Evolutionary conservation across 768 basidiomycete genomes (phyloP).

Genomic region (Hypholoma sublateritium): DNA sequence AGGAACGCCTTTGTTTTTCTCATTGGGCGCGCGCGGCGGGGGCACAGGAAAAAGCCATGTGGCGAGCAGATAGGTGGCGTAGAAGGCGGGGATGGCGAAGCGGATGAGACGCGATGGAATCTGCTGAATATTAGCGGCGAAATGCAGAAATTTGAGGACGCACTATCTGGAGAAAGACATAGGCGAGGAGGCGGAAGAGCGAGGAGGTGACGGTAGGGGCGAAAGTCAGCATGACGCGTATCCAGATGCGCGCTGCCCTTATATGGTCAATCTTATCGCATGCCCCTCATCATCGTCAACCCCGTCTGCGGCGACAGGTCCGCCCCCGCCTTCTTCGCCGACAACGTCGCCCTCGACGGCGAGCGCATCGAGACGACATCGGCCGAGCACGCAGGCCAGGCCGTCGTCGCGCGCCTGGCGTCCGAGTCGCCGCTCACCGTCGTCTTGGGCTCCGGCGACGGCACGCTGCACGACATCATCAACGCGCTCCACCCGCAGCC

Average conservation of each 20-base stretch:
- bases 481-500: conserved; percentile 46
- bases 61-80: conserved; percentile 27
- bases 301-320: conserved; percentile 67
- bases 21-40: too few species aligned
- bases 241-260: background rate
- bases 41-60: conserved; percentile 16
- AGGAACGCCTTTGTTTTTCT: background rate
- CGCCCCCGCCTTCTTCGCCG: conserved; percentile 54
- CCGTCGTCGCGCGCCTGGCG: conserved; percentile 30
- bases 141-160: conserved; percentile 16
- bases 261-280: conserved; percentile 20
- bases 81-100: conserved; percentile 31
- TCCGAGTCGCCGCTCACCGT: conserved; percentile 37
- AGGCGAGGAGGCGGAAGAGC: conserved; percentile 42
- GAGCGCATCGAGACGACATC: conserved; percentile 49
- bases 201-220: conserved; percentile 27
- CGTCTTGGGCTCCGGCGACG: conserved; percentile 83
- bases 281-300: conserved; percentile 70
- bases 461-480: conserved; percentile 88
- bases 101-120: conserved; percentile 38
- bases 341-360: conserved; percentile 46
- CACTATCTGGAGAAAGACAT: conserved; percentile 53
- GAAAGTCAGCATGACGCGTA: conserved; percentile 16
- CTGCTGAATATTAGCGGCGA: conserved; percentile 20
- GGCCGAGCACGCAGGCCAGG: conserved; percentile 52